Base-by-base conservation (phyloP, 2,329 filamentous ascomycete species). In the Aspergillus sp. region DNA sequence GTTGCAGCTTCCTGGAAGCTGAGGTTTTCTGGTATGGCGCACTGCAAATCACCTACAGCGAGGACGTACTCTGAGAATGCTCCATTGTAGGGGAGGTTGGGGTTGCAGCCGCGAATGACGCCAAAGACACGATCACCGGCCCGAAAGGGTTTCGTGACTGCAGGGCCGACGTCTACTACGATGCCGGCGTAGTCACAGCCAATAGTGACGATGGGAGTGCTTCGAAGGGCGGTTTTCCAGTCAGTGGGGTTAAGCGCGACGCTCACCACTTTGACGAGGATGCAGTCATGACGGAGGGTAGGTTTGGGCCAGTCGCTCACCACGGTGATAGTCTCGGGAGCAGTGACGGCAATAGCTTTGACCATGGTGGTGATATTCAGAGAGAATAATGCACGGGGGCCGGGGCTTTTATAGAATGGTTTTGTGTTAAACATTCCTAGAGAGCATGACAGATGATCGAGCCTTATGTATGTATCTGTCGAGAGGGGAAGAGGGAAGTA, bases 11-110 rank as follows among this genome's bases (percentile, higher is more conserved):
- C 81, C 63, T 84, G 79, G 63, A 82, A 81, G 36, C 74, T 79
- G 53, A 85, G 60, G 51, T 72, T 73, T 10, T 82, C 78, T 0
- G 82, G 79, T 15, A 86, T 73, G 39, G 76, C 76, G 36, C 81
- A 72, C 55, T 78, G 73, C 1, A 84, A 61, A 57, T 81, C 81
- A 1, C 74, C 82, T 64, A 83, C 85, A 8, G 77, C 81, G 9
- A 81, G 76, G 60, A 82, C 76, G 64, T 83, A 82, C 58, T 86
- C 79, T 7, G 80, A 82, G 64, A 86, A 87, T 2, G 79, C 76
- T 8, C 85, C 85, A 61, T 82, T 55, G 21, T 13, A 25, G 8
- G 49, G 28, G 12, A 10, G 28, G 12, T 43, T 47, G 41, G 52
- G 25, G 13, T 36, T 48, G 5, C 47, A 25, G 7, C 36, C n/a